Conservation (phyloP, 495 filamentous ascomycete species). For the Podospora comata region DNA sequence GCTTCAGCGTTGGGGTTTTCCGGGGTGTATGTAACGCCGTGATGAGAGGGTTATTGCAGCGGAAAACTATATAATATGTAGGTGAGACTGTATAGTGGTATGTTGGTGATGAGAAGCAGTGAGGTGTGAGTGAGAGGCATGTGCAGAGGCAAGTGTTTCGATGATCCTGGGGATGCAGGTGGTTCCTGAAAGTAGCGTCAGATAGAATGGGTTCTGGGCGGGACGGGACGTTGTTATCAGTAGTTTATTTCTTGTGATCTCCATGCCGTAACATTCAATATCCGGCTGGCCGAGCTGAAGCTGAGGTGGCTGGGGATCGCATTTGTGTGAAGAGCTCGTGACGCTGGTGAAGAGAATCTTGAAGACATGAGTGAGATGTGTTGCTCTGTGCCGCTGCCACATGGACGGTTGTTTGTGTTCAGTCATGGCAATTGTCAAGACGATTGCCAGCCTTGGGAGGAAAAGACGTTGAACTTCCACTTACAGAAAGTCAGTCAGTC, state of each 20-base stretch:
- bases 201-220: background rate
- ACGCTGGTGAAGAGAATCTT: background rate
- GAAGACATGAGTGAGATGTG: background rate
- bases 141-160: background rate
- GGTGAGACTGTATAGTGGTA: background rate
- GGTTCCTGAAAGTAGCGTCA: background rate
- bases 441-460: background rate
- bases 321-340: background rate
- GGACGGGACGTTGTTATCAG: constrained; percentile 7
- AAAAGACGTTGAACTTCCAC: background rate
- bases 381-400: background rate
- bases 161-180: background rate
- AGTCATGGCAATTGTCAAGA: background rate
- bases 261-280: background rate
- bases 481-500: constrained; percentile 1
- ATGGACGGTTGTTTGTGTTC: background rate
- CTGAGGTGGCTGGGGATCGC: background rate
- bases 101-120: background rate
- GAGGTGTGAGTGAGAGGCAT: background rate
- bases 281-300: background rate
- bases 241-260: background rate
- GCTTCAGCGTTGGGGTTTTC: background rate
- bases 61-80: background rate
- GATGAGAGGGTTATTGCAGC: background rate
- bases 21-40: background rate